These are phyloP conservation scores for Cornus florida DNA, from an alignment of 148 eudicot species.

Conservation along the genomic window DNA sequence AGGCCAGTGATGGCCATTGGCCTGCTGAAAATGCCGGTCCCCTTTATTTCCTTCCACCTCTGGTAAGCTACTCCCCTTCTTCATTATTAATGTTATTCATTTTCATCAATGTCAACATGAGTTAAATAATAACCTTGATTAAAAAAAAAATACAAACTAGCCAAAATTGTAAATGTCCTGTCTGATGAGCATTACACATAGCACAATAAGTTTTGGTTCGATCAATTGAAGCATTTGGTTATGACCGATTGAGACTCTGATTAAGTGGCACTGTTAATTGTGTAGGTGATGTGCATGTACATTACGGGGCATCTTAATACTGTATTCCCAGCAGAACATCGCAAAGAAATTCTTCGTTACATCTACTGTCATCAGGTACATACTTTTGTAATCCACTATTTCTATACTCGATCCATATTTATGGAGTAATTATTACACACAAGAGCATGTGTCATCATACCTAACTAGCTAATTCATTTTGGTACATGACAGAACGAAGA, in stretches of 20 bases:
- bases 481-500: neutral
- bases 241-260: neutral
- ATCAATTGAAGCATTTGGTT: neutral
- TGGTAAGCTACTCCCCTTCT: neutral
- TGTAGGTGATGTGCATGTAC: neutral
- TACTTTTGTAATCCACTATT: neutral
- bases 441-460: too few relatives aligned
- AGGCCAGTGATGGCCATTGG: neutral
- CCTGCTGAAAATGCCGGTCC: neutral
- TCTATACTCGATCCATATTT: too few relatives aligned
- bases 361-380: neutral
- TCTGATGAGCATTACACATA: too few relatives aligned
- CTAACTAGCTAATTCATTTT: neutral
- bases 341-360: neutral
- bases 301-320: neutral
- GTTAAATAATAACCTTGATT: too few relatives aligned
- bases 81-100: neutral
- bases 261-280: neutral
- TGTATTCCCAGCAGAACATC: constrained; percentile 1
- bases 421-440: too few relatives aligned
- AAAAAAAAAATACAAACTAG: too few relatives aligned
- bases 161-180: too few relatives aligned
- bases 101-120: too few relatives aligned
- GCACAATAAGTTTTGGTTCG: neutral
- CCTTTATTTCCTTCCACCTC: neutral